A percentile compares a stretch with the other conserved stretches of the same genome.
These are phyloP conservation scores for Anthoceros angustus DNA, from an alignment of 225 moss, liverwort and hornwort species.

Conservation along the genomic window DNA sequence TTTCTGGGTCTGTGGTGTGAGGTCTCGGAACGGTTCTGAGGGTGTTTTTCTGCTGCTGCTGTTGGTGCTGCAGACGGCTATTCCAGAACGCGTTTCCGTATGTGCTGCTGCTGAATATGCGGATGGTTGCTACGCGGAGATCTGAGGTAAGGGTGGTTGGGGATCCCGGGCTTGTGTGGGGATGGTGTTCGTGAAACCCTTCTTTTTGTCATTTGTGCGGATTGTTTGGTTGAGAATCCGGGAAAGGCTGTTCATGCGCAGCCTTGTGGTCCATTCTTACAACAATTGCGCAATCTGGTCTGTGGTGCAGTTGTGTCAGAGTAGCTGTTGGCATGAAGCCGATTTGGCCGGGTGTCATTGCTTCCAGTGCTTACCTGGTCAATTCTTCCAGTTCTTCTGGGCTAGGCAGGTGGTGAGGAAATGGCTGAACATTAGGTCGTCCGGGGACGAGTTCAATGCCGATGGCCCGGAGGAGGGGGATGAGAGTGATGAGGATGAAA, in stretches of 20 bases:
- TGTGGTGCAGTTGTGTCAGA: background rate
- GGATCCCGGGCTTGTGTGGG: background rate
- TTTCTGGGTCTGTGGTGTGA: too few relatives aligned
- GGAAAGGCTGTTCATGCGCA: background rate
- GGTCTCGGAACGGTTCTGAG: too few relatives aligned
- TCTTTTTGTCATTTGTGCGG: background rate
- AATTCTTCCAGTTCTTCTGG: slow-evolving; percentile 63
- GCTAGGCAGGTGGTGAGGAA: slow-evolving; percentile 80
- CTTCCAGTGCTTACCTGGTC: slow-evolving; percentile 10
- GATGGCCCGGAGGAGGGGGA: slow-evolving; percentile 45
- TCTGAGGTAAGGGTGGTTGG: background rate
- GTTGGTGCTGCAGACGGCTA: too few relatives aligned
- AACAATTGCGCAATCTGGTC: background rate
- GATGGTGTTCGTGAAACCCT: background rate
- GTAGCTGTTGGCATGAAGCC: background rate
- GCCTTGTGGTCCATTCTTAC: background rate
- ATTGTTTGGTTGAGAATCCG: background rate
- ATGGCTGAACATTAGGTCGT: slow-evolving; percentile 66
- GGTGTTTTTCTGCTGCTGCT: too few relatives aligned
- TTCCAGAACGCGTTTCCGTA: too few relatives aligned
- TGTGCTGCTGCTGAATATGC: background rate
- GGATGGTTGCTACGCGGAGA: background rate
- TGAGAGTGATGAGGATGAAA: slow-evolving; percentile 13
- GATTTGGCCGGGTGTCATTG: background rate
- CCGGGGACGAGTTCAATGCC: slow-evolving; percentile 55